Percentiles rank a stretch among this genome's conserved stretches.
phyloP scores from a whole-genome alignment of 192 early-diverging fungal species.

The Helicostylum pulchrum region DNA sequence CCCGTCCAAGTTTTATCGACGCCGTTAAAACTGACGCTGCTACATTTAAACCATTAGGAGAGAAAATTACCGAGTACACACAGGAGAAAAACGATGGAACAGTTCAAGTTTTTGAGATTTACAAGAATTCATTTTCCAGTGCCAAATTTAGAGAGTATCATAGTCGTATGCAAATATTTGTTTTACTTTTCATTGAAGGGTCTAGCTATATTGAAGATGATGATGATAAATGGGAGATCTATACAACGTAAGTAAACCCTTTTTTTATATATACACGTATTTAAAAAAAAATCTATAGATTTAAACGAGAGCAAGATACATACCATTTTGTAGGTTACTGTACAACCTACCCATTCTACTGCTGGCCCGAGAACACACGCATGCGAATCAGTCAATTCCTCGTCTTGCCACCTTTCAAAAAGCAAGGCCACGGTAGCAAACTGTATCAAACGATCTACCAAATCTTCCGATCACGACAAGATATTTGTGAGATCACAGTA shows the following conservation, averaged over 20 bases:
- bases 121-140: conserved; percentile 66
- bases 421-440: conserved; percentile 74
- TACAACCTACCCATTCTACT: conserved; percentile 83
- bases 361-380: conserved; percentile 72
- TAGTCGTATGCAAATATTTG: conserved; percentile 71
- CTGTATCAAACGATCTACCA: conserved; percentile 66
- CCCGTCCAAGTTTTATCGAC: conserved; percentile 61
- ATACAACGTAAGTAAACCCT: conserved; percentile 38
- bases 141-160: conserved; percentile 75
- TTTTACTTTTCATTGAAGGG: conserved; percentile 88
- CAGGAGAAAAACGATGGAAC: conserved; percentile 37
- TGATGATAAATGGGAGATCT: conserved; percentile 82
- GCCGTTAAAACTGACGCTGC: conserved; percentile 57
- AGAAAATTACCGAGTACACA: conserved; percentile 71
- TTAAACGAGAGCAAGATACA: conserved; percentile 51
- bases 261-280: background rate
- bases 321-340: conserved; percentile 84
- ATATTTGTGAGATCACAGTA: conserved; percentile 68
- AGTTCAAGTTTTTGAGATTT: conserved; percentile 61
- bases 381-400: conserved; percentile 94
- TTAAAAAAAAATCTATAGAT: conserved; percentile 38
- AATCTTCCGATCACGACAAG: conserved; percentile 37
- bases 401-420: conserved; percentile 87
- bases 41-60: conserved; percentile 74
- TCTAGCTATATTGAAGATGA: conserved; percentile 79